Percentiles rank a stretch among this genome's conserved stretches.
Conservation (phyloP, 306 rosid genomes). For the Luffa acutangula region DNA sequence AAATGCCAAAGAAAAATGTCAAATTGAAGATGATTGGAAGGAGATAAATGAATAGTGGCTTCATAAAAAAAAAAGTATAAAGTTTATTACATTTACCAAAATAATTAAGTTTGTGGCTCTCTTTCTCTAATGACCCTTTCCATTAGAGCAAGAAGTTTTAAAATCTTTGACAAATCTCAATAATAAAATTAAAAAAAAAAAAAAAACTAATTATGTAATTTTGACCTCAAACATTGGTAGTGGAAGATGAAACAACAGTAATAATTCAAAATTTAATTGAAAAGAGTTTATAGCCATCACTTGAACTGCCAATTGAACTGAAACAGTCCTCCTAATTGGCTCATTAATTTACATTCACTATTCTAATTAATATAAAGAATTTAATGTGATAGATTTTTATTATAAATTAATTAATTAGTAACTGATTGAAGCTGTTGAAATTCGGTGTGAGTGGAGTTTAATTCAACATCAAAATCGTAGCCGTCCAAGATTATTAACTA, state of each 20-base stretch:
- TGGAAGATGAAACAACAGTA: neutral
- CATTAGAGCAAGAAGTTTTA: neutral
- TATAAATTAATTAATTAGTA: neutral
- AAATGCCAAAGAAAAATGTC: no score
- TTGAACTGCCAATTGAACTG: neutral
- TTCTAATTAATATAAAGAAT: neutral
- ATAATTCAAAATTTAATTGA: neutral
- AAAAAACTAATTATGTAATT: neutral
- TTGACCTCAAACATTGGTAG: neutral
- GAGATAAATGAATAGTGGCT: no score
- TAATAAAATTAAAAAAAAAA: no score
- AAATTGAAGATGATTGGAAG: no score
- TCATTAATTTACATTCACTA: neutral
- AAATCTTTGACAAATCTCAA: neutral
- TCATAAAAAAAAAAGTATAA: no score
- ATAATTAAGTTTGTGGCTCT: no score
- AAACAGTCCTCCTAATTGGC: neutral
- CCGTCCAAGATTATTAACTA: neutral
- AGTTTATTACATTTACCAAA: no score
- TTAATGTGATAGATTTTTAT: neutral
- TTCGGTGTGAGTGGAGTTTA: neutral
- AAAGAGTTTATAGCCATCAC: neutral
- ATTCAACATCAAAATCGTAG: neutral
- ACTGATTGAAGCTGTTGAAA: neutral
- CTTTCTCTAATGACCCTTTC: neutral